A percentile compares a stretch with the other conserved stretches of the same genome.
phyloP scores from a whole-genome alignment of 371 early-diverging fungal species.

The Mortierella sp. region DNA sequence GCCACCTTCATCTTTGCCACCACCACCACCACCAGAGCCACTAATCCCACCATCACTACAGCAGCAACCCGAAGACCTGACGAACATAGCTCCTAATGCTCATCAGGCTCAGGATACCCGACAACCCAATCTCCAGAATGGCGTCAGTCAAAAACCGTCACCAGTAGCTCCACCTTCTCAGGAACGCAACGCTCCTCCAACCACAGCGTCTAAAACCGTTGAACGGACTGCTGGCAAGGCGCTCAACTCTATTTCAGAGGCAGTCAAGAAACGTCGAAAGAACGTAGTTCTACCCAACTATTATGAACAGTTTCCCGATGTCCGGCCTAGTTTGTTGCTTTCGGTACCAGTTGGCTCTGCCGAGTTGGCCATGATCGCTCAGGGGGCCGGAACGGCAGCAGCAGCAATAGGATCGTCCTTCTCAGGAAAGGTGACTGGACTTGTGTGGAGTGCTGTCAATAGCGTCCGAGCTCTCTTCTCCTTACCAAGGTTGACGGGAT shows the following conservation, averaged over 20 bases:
- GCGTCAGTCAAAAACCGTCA: neutral
- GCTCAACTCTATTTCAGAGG: constrained; percentile 14
- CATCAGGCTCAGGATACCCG: neutral
- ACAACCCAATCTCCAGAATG: neutral
- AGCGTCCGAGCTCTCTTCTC: constrained; percentile 22
- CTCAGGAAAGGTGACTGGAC: constrained; percentile 6
- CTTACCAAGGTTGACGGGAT: constrained; percentile 1
- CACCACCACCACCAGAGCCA: neutral
- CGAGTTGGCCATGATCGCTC: constrained; percentile 14
- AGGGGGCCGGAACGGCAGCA: constrained; percentile 1
- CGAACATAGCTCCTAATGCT: neutral
- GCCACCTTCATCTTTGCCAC: no score
- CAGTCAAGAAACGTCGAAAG: constrained; percentile 14
- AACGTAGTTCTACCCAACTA: constrained; percentile 42
- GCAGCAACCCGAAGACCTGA: neutral
- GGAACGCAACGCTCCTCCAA: neutral
- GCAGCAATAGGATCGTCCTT: neutral
- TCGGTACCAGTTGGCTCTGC: constrained; percentile 23
- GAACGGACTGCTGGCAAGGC: constrained; percentile 15
- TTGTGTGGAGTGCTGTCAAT: constrained; percentile 31
- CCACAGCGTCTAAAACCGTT: neutral
- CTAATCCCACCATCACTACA: neutral
- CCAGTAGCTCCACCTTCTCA: neutral
- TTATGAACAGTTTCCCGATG: constrained; percentile 50
- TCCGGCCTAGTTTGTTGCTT: constrained; percentile 26